phyloP scores from a whole-genome alignment of 176 grass and related monocot species.

The Otatea glauca region DNA sequence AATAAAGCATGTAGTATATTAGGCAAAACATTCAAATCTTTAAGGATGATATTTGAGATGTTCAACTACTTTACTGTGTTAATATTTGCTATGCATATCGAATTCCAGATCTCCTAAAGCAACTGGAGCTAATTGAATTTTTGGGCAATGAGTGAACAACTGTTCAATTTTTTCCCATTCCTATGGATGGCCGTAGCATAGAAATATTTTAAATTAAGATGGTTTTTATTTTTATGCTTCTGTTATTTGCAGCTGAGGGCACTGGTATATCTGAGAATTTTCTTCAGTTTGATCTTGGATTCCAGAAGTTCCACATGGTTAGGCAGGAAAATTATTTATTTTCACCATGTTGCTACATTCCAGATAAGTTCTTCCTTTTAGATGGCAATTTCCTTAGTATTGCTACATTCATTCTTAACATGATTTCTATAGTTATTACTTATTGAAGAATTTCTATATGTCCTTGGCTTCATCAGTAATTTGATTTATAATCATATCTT shows the following conservation, averaged over 20 bases:
- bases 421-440: not conserved
- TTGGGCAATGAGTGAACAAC: not conserved
- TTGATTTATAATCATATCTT: not conserved
- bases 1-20: not conserved
- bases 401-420: constrained; percentile 27
- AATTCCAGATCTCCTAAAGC: constrained; percentile 6
- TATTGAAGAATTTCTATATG: not conserved
- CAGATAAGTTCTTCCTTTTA: not conserved
- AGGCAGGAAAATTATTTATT: not conserved
- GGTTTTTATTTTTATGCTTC: constrained; percentile 19
- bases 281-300: not conserved
- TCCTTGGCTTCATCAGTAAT: not conserved
- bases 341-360: not conserved
- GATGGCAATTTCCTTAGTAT: not conserved
- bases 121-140: constrained; percentile 20
- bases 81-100: constrained; percentile 7
- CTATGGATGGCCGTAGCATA: constrained; percentile 17
- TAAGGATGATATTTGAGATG: constrained; percentile 13
- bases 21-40: not conserved
- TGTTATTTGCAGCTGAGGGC: constrained; percentile 1
- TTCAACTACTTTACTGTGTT: not conserved
- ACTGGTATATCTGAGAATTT: constrained; percentile 18
- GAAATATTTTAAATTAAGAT: constrained; percentile 9
- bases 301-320: not conserved
- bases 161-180: not conserved